Base-by-base conservation (phyloP, 2,329 filamentous ascomycete species). In the Aphanoascus verrucosus region DNA sequence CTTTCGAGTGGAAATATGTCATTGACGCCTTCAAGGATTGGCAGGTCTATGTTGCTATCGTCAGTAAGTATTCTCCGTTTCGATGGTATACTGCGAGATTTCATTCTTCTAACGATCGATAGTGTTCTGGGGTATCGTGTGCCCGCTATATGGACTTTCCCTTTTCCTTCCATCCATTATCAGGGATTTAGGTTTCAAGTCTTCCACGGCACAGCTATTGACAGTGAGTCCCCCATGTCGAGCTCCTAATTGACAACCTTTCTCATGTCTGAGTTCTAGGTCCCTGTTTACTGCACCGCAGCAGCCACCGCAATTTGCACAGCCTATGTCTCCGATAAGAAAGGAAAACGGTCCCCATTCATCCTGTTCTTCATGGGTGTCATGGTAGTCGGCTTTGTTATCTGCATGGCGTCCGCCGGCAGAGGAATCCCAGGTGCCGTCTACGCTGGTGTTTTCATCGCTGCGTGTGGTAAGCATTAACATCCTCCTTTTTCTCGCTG, bases 371-470 rank as follows among this genome's bases (percentile, higher is more conserved):
- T 75, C 63, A 71, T 83, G 61, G 65, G 69, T 15, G 60, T 76
- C 50, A 80, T 82, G 64, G 67, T 77, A 1, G 66, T 79, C 2
- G 82, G 81, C 0, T 83, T 80, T 55, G 69, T 78, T 23, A 77
- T 81, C 72, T 67, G 67, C 37, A 62, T 75, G 14, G 64, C 65
- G 11, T 61, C 63, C 11, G 65, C 64, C 1, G 61, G 62, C 1
- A 62, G 64, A 28, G 60, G 64, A 1, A 60, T 72, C 1, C 69
- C 70, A 0, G 72, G 70, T 1, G 67, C 74, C 0, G 68, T 73
- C 3, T 77, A 77, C 55, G 72, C 72, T 20, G 74, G 73, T 19
- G 71, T 74, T 2, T 76, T 76, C 54, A 61, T 76, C 20, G 71
- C 72, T 42, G 72, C 72, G 1, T 65, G 72, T 5, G 74, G 74